These are phyloP conservation scores for Periglandula ipomoeae DNA, from an alignment of 2,329 filamentous ascomycete species.

Conservation along the genomic window DNA sequence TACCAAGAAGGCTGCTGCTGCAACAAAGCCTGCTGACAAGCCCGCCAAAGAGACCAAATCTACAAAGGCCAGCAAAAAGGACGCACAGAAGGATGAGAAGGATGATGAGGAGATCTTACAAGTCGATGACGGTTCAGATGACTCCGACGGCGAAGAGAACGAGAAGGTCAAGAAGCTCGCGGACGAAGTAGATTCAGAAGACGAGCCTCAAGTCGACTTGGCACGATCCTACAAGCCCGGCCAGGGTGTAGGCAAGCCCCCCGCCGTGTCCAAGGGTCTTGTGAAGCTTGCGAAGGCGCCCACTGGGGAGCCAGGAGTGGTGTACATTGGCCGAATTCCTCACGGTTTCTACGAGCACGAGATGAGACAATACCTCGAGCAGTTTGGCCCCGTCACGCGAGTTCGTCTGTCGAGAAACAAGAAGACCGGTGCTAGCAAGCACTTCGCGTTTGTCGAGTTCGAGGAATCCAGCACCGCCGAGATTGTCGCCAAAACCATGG, in stretches of 20 bases:
- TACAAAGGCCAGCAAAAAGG: constrained; percentile 25
- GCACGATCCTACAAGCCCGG: constrained; percentile 34
- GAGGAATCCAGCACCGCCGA: constrained; percentile 66
- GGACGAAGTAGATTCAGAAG: constrained; percentile 34
- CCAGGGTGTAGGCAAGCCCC: constrained; percentile 42
- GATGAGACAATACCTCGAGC: constrained; percentile 86
- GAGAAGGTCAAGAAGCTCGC: constrained; percentile 35
- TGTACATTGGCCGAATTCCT: constrained; percentile 86
- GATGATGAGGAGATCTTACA: constrained; percentile 23
- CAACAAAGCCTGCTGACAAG: constrained; percentile 6
- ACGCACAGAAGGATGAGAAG: constrained; percentile 16
- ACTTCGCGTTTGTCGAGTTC: constrained; percentile 94
- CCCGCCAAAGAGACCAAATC: constrained; percentile 9
- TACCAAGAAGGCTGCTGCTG: constrained; percentile 1
- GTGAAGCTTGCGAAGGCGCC: constrained; percentile 32
- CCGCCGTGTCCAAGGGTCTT: constrained; percentile 35
- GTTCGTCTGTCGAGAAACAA: constrained; percentile 86
- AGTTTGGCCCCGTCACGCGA: constrained; percentile 75
- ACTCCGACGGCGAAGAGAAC: constrained; percentile 31
- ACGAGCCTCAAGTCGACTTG: constrained; percentile 29
- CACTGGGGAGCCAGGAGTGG: constrained; percentile 58
- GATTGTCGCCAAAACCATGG: constrained; percentile 91
- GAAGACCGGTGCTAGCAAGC: constrained; percentile 82
- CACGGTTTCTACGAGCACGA: constrained; percentile 95
- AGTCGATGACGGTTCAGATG: constrained; percentile 20